Percentiles rank a stretch among this genome's conserved stretches.
phyloP scores from a whole-genome alignment of 306 rosid genomes.

The Pyrus bretschneideri region DNA sequence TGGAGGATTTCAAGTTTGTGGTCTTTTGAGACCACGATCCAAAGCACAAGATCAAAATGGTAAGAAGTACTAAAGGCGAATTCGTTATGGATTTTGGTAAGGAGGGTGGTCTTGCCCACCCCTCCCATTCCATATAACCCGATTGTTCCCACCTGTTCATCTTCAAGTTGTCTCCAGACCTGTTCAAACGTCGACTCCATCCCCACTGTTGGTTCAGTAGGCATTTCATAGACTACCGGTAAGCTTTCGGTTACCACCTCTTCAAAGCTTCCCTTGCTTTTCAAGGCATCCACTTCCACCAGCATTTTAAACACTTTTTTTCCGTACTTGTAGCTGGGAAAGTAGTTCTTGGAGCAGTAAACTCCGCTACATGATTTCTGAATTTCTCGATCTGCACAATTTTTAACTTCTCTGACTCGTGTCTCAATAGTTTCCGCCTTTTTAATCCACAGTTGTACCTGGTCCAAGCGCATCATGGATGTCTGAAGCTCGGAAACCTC shows the following conservation, averaged over 20 bases:
- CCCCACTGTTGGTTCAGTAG: neutral
- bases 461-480: neutral
- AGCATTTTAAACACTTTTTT: neutral
- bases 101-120: neutral
- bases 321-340: too few relatives aligned
- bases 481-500: neutral
- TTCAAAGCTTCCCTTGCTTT: neutral
- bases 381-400: neutral
- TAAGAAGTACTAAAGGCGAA: neutral
- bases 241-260: neutral
- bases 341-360: neutral
- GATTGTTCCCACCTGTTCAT: slow-evolving; percentile 4
- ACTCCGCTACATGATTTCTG: neutral
- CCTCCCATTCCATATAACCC: slow-evolving; percentile 28
- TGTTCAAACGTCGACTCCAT: neutral
- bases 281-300: neutral
- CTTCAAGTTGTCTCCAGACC: slow-evolving; percentile 9
- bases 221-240: neutral
- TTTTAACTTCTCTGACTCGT: neutral
- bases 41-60: slow-evolving; percentile 3
- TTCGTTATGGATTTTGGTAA: neutral
- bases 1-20: neutral
- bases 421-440: neutral
- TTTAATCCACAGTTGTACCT: neutral
- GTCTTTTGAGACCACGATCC: slow-evolving; percentile 19